Evolutionary conservation across 2,329 filamentous ascomycete genomes (phyloP).

Genomic region (Sordariomycetes sp.): DNA sequence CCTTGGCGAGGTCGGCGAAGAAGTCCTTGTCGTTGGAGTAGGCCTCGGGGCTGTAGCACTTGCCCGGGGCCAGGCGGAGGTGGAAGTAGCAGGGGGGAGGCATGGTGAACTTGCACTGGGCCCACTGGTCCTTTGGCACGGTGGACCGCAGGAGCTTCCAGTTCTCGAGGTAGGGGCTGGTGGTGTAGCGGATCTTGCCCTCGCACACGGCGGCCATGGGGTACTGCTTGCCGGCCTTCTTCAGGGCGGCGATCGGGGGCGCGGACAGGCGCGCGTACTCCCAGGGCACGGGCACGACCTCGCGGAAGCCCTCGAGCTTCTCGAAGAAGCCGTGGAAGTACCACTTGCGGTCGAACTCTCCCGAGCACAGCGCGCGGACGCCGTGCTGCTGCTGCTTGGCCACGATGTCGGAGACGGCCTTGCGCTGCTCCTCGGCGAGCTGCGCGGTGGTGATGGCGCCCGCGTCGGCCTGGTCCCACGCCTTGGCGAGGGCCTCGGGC

Average conservation of each 20-base stretch:
- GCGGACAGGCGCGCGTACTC: slow-evolving; percentile 24
- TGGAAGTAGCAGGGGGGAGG: slow-evolving; percentile 62
- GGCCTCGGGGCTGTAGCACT: slow-evolving; percentile 39
- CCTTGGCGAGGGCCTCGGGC: slow-evolving; percentile 48
- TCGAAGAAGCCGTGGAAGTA: slow-evolving; percentile 39
- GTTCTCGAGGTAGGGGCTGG: slow-evolving; percentile 31
- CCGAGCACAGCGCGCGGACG: slow-evolving; percentile 54
- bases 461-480: slow-evolving; percentile 33
- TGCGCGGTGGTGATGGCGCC: slow-evolving; percentile 28
- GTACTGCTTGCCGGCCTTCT: slow-evolving; percentile 24
- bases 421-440: slow-evolving; percentile 45
- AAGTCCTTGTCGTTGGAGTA: slow-evolving; percentile 43
- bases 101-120: slow-evolving; percentile 57
- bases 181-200: slow-evolving; percentile 27
- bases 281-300: slow-evolving; percentile 26
- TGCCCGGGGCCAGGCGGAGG: slow-evolving; percentile 34
- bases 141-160: slow-evolving; percentile 24
- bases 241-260: slow-evolving; percentile 26
- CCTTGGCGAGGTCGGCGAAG: slow-evolving; percentile 44
- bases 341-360: slow-evolving; percentile 51
- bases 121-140: slow-evolving; percentile 47
- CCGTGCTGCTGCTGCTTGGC: slow-evolving; percentile 53
- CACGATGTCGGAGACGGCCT: slow-evolving; percentile 54
- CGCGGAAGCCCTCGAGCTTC: slow-evolving; percentile 27
- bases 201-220: slow-evolving; percentile 28